A percentile compares a stretch with the other conserved stretches of the same genome.
Conservation (phyloP, 2,329 filamentous ascomycete genomes). For the Dothideomycetes sp. region DNA sequence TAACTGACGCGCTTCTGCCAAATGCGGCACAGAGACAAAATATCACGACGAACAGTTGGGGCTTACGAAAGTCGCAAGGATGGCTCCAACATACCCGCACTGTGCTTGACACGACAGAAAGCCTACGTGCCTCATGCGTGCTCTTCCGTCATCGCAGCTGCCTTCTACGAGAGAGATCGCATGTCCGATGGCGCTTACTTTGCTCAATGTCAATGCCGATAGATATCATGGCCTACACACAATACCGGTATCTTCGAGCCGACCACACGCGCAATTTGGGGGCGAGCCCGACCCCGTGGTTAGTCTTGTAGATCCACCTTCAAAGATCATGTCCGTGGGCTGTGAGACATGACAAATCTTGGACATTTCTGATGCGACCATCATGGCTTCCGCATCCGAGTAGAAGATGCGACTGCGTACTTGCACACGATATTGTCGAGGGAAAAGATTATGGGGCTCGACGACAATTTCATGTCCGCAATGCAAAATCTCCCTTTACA, state of each 20-base stretch:
- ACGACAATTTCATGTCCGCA: no score
- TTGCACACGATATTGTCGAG: not conserved
- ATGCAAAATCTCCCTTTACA: not conserved
- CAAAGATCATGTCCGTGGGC: not conserved
- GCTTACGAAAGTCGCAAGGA: conserved; percentile 11
- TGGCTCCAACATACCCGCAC: not conserved
- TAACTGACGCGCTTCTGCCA: conserved; percentile 12
- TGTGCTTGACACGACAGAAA: not conserved
- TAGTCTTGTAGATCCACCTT: conserved; percentile 7
- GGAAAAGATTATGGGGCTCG: no score
- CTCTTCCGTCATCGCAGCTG: not conserved
- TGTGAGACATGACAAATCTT: conserved; percentile 9
- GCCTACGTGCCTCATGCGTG: not conserved
- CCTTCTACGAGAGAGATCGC: not conserved
- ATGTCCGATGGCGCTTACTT: not conserved
- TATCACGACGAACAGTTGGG: not conserved
- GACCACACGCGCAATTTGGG: conserved; percentile 7
- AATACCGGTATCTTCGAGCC: not conserved
- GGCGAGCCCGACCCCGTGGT: conserved; percentile 1
- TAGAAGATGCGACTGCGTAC: conserved; percentile 4
- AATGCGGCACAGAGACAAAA: not conserved
- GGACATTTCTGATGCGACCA: not conserved
- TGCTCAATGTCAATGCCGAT: not conserved
- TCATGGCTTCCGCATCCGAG: conserved; percentile 2
- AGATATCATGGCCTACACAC: conserved; percentile 1